Percentiles rank a stretch among this genome's conserved stretches.
Conservation (phyloP, 2,329 filamentous ascomycete species). For the Botrytis medusae region DNA sequence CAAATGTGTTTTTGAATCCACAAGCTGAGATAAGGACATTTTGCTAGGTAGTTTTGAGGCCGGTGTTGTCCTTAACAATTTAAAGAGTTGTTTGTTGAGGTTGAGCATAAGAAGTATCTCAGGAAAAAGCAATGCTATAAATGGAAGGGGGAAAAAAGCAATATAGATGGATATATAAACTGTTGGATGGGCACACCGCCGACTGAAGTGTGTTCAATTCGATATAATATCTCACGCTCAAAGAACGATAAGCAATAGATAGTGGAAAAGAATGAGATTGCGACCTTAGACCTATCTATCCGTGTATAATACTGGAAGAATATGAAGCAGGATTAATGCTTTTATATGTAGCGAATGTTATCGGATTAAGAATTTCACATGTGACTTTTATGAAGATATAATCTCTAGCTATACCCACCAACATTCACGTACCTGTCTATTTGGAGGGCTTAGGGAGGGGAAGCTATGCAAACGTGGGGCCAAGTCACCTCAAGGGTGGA, state of each 20-base stretch:
- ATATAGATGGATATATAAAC: not conserved
- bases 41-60: not conserved
- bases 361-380: not conserved
- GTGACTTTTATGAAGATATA: not conserved
- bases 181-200: not conserved
- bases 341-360: not conserved
- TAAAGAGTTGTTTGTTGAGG: constrained; percentile 3
- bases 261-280: not conserved
- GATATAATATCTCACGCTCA: not conserved
- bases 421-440: not conserved
- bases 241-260: not conserved
- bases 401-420: not conserved
- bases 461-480: constrained; percentile 4
- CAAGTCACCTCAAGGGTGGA: not conserved
- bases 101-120: constrained; percentile 1
- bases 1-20: constrained; percentile 29
- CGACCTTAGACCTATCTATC: not conserved
- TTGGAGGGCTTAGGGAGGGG: not conserved
- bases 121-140: not conserved
- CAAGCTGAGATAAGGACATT: constrained; percentile 36
- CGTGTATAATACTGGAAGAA: not conserved
- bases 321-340: not conserved
- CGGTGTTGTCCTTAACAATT: constrained; percentile 2
- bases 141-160: not conserved
- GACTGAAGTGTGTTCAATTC: not conserved